Base-by-base conservation (phyloP, 2,329 filamentous ascomycete genomes). In the Botrytis byssoidea region DNA sequence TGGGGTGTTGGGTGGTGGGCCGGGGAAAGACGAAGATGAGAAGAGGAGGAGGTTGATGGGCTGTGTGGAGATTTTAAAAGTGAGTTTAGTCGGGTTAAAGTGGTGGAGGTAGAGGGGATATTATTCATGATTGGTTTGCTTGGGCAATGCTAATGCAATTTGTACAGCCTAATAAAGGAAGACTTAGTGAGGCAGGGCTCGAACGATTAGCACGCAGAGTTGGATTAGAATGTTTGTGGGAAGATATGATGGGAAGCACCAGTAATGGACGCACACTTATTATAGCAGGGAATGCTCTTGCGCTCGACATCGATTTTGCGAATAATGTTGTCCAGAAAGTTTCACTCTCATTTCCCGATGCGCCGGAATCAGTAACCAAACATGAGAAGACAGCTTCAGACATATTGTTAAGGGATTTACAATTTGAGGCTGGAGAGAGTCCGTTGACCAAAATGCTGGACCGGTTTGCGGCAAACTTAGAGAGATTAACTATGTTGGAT, bases 121-220 rank as follows among this genome's bases (percentile, higher is more conserved):
- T 29, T 46, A 16, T 32, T 51, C 42, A 3, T 20, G 32, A 2
- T 29, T 57, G 37, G 42, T 48, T 44, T 42, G 32, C 78, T 72
- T 79, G 82, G 73, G 81, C 79, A 29, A 55, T 66, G 32, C 74
- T 76, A 57, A 74, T 73, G 35, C 63, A 2, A 57, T 55, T 44
- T 12, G 64, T 80, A 80, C 76, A 83, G 77, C 77, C 75, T 20
- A 81, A 82, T 77, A 88, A 88, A 75, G 91, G 91, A 6, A 84
- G 90, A 59, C 89, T 95, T 55, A 93, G 92, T 77, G 91, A 93
- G 79, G 89, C 92, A 44, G 92, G 92, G 3, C 85, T 96, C n/a
- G 90, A 92, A 81, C 86, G 92, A 71, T 83, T 95, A 44, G 91
- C 90, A 14, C 88, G 88, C 78, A 86, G 89, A 72, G 86, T 91